phyloP scores from a whole-genome alignment of 345 rosid species.

The Acer campestre region DNA sequence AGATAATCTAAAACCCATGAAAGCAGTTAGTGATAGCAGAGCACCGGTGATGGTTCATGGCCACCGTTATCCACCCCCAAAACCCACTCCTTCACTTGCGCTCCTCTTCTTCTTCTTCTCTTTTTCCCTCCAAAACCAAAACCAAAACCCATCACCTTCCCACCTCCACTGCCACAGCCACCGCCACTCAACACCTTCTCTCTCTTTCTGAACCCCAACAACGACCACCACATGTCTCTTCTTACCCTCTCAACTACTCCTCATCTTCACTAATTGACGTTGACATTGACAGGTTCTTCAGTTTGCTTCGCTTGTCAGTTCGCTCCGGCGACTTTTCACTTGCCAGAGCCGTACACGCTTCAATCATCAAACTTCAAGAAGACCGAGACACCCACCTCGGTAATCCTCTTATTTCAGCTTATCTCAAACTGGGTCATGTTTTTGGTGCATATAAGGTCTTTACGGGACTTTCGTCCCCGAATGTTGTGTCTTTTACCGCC shows the following conservation, averaged over 20 bases:
- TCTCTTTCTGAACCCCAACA: slow-evolving; percentile 24
- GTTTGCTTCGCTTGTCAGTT: slow-evolving; percentile 55
- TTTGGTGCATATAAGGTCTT: slow-evolving; percentile 56
- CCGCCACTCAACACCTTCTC: slow-evolving; percentile 2
- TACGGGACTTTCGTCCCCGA: slow-evolving; percentile 48
- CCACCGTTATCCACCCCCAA: slow-evolving; percentile 40
- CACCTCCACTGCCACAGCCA: slow-evolving; percentile 20
- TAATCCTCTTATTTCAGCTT: slow-evolving; percentile 57
- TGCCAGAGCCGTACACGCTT: slow-evolving; percentile 65
- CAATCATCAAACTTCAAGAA: slow-evolving; percentile 47
- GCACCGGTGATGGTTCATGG: slow-evolving; percentile 25
- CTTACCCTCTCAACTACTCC: slow-evolving; percentile 15
- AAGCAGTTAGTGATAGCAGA: neutral
- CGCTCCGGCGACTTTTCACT: slow-evolving; percentile 47
- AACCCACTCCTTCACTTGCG: slow-evolving; percentile 24
- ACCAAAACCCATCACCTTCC: slow-evolving; percentile 23
- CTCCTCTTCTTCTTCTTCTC: slow-evolving; percentile 26
- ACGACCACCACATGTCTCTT: slow-evolving; percentile 4
- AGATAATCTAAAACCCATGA: neutral
- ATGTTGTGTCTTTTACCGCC: slow-evolving; percentile 67
- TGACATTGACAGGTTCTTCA: slow-evolving; percentile 32
- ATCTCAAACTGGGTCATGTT: slow-evolving; percentile 61
- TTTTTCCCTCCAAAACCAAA: slow-evolving; percentile 22
- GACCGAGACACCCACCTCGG: slow-evolving; percentile 44
- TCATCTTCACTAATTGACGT: slow-evolving; percentile 18